Base-by-base conservation (phyloP, 768 basidiomycete genomes). In the Boletales sp. region DNA sequence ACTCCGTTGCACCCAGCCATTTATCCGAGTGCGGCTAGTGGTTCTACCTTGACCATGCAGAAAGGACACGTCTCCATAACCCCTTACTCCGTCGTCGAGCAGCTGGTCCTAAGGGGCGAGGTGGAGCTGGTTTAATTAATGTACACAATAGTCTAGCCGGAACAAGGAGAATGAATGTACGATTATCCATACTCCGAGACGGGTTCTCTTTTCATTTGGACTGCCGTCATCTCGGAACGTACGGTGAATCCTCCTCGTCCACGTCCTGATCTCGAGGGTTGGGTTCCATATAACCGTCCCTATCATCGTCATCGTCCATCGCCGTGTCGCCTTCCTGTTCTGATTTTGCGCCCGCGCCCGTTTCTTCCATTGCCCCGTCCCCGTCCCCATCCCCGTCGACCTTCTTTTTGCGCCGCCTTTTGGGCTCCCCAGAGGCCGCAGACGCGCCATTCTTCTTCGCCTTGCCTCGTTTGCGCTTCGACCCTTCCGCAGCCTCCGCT, bases 21-120 rank as follows among this genome's bases (percentile, higher is more conserved):
- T 31, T 10, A 9, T 19, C 56, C 15, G 21, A 57, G 47, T 46
- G 18, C 31, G 18, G 45, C 25, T 59, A 86, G 94, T 52, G 90
- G 90, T 25, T 78, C 82, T 32, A 70, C 78, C 31, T 66, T 92
- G 49, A 82, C 87, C 34, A 82, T 95, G 76, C 74, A 80, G 45
- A 87, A 86, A 59, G 90, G 86, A 9, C 85, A 90, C 52, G 90
- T 94, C 49, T 87, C 90, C 37, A 62, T 95, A 15, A 77, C 87
- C 15, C 86, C 84, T 18, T 96, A 89, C 66, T 73, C 76, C 21
- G 77, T 86, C 17, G 82, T 93, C 6, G 86, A 93, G 57, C 78
- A 87, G 33, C 77, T 91, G 12, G 73, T 93, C 38, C 70, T 74
- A 34, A 72, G 84, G 61, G 89, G 85, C 46, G 83, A 86, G 62